Evolutionary conservation across 2,329 filamentous ascomycete species (phyloP).

Genomic region (Fusarium aywerte): DNA sequence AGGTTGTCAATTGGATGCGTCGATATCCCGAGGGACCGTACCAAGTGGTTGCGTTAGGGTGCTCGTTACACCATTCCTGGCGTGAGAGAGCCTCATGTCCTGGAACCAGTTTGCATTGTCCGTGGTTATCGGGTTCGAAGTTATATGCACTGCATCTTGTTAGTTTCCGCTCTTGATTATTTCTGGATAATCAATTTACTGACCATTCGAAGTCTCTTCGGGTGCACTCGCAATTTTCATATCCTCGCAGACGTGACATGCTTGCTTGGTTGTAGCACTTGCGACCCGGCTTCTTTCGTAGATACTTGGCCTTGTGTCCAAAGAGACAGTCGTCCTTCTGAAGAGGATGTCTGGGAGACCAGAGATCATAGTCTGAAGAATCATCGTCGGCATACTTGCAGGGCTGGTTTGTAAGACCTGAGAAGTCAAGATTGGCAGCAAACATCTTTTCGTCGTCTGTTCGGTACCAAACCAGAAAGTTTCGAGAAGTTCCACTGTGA

Average conservation of each 20-base stretch:
- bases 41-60: slow-evolving; percentile 80
- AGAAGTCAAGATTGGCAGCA: slow-evolving; percentile 89
- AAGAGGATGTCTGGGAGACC: slow-evolving; percentile 86
- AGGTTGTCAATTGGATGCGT: slow-evolving; percentile 89
- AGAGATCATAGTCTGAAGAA: slow-evolving; percentile 79
- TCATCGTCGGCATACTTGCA: slow-evolving; percentile 76
- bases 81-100: slow-evolving; percentile 72
- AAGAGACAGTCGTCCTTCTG: slow-evolving; percentile 87
- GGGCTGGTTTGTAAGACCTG: slow-evolving; percentile 76
- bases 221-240: slow-evolving; percentile 84
- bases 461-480: slow-evolving; percentile 90
- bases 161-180: slow-evolving; percentile 9
- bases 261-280: slow-evolving; percentile 85
- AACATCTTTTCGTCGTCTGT: slow-evolving; percentile 66
- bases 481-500: slow-evolving; percentile 86
- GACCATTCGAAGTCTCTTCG: slow-evolving; percentile 93
- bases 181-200: slow-evolving; percentile 47
- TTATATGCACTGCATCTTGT: slow-evolving; percentile 82
- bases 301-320: slow-evolving; percentile 87
- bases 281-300: slow-evolving; percentile 84
- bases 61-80: slow-evolving; percentile 62
- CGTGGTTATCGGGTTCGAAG: slow-evolving; percentile 81
- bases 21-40: slow-evolving; percentile 90
- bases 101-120: slow-evolving; percentile 79
- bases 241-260: slow-evolving; percentile 76